These are phyloP conservation scores for Helicocarpus griseus DNA, from an alignment of 2,329 filamentous ascomycete species.

Conservation along the genomic window DNA sequence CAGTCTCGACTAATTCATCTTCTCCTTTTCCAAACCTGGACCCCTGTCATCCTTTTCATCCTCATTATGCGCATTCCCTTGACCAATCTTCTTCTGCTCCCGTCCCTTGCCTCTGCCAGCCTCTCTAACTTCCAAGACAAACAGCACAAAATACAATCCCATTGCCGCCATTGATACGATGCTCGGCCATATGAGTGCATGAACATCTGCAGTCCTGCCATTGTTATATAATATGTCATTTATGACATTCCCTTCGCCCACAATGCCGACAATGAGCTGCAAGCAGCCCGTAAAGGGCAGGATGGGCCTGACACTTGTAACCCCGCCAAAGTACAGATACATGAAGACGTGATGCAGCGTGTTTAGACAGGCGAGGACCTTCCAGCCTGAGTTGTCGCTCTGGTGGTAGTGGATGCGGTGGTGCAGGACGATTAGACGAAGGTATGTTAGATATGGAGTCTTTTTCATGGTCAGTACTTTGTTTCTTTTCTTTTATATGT, in stretches of 20 bases:
- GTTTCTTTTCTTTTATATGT: no score
- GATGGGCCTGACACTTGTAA: conserved; percentile 10
- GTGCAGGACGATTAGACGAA: conserved; percentile 17
- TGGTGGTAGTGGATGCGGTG: conserved; percentile 15
- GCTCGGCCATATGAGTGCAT: not conserved
- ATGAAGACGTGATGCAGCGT: conserved; percentile 22
- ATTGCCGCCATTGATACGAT: not conserved
- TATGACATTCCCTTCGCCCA: conserved; percentile 9
- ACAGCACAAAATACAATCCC: conserved; percentile 2
- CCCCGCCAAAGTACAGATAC: conserved; percentile 24
- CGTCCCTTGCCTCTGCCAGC: not conserved
- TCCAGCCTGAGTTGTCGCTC: conserved; percentile 18
- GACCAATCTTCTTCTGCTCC: no score
- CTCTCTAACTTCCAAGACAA: not conserved
- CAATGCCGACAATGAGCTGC: conserved; percentile 15
- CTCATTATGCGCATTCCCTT: no score
- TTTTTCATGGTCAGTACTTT: not conserved
- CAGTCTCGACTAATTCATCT: not conserved
- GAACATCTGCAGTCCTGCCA: not conserved
- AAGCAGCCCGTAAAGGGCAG: conserved; percentile 15
- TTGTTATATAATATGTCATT: not conserved
- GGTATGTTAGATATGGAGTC: conserved; percentile 21
- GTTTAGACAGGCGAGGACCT: conserved; percentile 19
- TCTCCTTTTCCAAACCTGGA: not conserved
- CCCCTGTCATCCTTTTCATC: no score